Conservation (phyloP, 257 asterid genomes). For the Eustoma russellianum region DNA sequence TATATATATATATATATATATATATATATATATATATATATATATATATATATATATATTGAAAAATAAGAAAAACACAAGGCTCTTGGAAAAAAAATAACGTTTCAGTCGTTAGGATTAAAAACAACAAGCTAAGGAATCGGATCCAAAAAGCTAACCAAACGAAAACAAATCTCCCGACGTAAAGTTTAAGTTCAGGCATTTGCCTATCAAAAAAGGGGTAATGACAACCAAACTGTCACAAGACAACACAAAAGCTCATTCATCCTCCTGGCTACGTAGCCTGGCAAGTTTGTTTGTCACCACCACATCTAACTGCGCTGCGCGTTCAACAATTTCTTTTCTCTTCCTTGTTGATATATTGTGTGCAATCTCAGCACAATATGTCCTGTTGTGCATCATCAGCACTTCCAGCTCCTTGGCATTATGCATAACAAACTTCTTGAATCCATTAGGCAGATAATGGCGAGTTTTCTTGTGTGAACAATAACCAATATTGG, state of each 20-base stretch:
- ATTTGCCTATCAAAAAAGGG: too few relatives aligned
- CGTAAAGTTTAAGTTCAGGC: too few relatives aligned
- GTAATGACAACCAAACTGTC: too few relatives aligned
- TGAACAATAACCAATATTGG: too few relatives aligned
- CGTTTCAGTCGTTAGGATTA: not conserved
- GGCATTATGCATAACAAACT: constrained; percentile 37
- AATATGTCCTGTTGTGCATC: constrained; percentile 56
- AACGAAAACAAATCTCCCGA: not conserved
- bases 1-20: too few relatives aligned
- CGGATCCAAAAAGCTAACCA: not conserved
- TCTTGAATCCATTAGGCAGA: constrained; percentile 43
- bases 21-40: too few relatives aligned
- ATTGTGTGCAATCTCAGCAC: constrained; percentile 43
- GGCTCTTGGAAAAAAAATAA: not conserved
- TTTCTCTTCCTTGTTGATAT: constrained; percentile 37
- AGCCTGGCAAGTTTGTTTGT: constrained; percentile 43
- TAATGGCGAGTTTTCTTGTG: too few relatives aligned
- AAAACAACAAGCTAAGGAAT: not conserved
- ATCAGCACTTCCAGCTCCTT: constrained; percentile 36
- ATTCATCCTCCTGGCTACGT: constrained; percentile 43
- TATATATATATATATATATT: too few relatives aligned
- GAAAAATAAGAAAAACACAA: too few relatives aligned
- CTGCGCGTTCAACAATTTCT: constrained; percentile 37
- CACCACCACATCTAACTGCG: constrained; percentile 37
- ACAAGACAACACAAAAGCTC: constrained; percentile 13